Percentiles rank a stretch among this genome's conserved stretches.
Conservation (phyloP, 2,329 filamentous ascomycete genomes). For the Sclerotinia nivalis region DNA sequence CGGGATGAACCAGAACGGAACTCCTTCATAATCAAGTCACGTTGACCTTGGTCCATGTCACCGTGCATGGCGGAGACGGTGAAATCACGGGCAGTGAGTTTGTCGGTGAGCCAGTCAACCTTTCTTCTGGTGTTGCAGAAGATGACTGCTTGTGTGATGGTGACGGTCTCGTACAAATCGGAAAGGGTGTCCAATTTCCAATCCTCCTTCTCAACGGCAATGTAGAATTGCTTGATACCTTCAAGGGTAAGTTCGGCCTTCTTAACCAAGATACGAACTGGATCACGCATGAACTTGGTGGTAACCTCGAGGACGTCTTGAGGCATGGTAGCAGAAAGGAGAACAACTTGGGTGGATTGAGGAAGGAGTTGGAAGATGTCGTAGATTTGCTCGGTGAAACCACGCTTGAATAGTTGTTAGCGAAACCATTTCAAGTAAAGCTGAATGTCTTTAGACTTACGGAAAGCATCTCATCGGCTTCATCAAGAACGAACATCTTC, state of each 20-base stretch:
- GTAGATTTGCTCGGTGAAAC: slow-evolving; percentile 99
- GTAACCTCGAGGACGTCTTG: slow-evolving; percentile 99
- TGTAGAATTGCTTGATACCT: slow-evolving; percentile 99
- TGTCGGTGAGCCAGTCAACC: slow-evolving; percentile 99
- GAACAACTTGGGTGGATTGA: slow-evolving; percentile 96
- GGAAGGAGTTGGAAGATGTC: slow-evolving; percentile 99
- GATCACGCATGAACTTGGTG: slow-evolving; percentile 99
- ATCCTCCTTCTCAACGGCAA: slow-evolving; percentile 99
- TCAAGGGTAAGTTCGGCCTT: slow-evolving; percentile 99
- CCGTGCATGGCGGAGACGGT: slow-evolving; percentile 99
- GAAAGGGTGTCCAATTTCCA: slow-evolving; percentile 99
- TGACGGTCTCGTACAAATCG: slow-evolving; percentile 98
- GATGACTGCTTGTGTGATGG: slow-evolving; percentile 99
- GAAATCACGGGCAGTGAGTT: slow-evolving; percentile 98
- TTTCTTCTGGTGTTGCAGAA: slow-evolving; percentile 99
- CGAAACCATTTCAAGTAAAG: not conserved
- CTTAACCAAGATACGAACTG: slow-evolving; percentile 98
- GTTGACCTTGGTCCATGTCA: slow-evolving; percentile 97
- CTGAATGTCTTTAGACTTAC: slow-evolving; percentile 49
- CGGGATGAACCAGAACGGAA: slow-evolving; percentile 98
- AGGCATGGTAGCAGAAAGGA: slow-evolving; percentile 97
- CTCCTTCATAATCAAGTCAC: slow-evolving; percentile 99
- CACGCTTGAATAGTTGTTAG: slow-evolving; percentile 62
- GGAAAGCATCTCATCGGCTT: slow-evolving; percentile 99
- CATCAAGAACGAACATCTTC: slow-evolving; percentile 99